Base-by-base conservation (phyloP, 2,329 filamentous ascomycete genomes). In the Purpureocillium lavendulum region DNA sequence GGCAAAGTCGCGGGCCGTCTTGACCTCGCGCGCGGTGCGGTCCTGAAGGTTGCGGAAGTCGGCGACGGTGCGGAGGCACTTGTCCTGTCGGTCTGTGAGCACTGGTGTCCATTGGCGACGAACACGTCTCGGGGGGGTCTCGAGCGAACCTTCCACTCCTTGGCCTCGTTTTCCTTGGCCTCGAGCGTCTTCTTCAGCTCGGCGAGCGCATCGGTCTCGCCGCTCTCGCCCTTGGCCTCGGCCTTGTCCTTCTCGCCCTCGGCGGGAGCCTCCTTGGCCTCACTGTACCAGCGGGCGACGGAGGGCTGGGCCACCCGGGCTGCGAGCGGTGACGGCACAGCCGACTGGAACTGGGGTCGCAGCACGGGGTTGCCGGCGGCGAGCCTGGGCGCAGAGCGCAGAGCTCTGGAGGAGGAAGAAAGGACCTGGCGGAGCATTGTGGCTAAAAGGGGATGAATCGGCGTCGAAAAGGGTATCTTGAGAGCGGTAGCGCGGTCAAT, bases 11-110 rank as follows among this genome's bases (percentile, higher is more conserved):
- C 83, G 82, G 15, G 90, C 87, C 15, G 77, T 67, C 65, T 92
- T 86, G 61, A 94, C 82, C 52, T 98, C 92, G 58, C 92, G 87
- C 62, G 82, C 77, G 33, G 87, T 94, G 58, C 92, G 87, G 58
- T 96, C 87, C 70, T 97, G 90, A 38, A 98, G 84, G 69, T 97
- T 98, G 61, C 87, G 87, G 77, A 94, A 97, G 56, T 98, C 92
- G 66, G 92, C 92, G 48, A 97, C 81, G 40, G 85, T 84, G 60
- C 92, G 90, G 47, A 96, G 77, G 66, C 88, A 94, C 71, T 88
- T 92, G 68, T 97, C 92, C 92, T 97, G 43, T 40, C 34, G 17
- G 1, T 14, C 6, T 30, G 29, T 26, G 21, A 26, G 21, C 21
- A 12, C 12, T 6, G 7, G 29, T 30, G 11, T 30, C 29, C 13